These are phyloP conservation scores for Rhynchosporium secalis DNA, from an alignment of 2,329 filamentous ascomycete species.

Conservation along the genomic window DNA sequence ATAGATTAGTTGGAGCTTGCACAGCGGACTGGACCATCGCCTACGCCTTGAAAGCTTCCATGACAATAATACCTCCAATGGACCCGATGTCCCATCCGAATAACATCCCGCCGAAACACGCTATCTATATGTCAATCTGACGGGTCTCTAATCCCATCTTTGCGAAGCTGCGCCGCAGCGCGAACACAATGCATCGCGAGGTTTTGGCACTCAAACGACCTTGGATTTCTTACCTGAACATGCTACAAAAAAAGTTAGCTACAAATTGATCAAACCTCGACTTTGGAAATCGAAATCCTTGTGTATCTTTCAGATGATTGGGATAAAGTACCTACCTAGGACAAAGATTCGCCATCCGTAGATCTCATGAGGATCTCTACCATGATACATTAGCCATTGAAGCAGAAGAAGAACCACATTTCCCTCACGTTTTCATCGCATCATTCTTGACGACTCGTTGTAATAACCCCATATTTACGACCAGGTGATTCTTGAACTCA, in stretches of 20 bases:
- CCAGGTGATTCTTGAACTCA: neutral
- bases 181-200: neutral
- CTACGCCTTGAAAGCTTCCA: conserved; percentile 60
- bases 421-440: conserved; percentile 56
- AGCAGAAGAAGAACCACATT: neutral
- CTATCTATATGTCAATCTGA: conserved; percentile 30
- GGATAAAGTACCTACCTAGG: conserved; percentile 21
- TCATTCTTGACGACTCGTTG: conserved; percentile 55
- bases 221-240: conserved; percentile 34
- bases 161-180: neutral
- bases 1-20: conserved; percentile 43
- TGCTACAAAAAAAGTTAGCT: conserved; percentile 51
- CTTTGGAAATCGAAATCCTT: neutral
- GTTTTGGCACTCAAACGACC: neutral
- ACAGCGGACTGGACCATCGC: conserved; percentile 16
- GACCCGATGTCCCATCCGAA: conserved; percentile 65
- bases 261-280: neutral
- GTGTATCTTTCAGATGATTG: neutral
- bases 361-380: conserved; percentile 35
- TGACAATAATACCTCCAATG: conserved; percentile 73
- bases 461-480: conserved; percentile 35
- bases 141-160: neutral
- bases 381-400: neutral
- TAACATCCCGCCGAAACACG: conserved; percentile 67
- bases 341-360: conserved; percentile 57